Evolutionary conservation across 768 basidiomycete species (phyloP), one percentile per base, ranked within the genome.

Genomic region (Suillus placidus): DNA sequence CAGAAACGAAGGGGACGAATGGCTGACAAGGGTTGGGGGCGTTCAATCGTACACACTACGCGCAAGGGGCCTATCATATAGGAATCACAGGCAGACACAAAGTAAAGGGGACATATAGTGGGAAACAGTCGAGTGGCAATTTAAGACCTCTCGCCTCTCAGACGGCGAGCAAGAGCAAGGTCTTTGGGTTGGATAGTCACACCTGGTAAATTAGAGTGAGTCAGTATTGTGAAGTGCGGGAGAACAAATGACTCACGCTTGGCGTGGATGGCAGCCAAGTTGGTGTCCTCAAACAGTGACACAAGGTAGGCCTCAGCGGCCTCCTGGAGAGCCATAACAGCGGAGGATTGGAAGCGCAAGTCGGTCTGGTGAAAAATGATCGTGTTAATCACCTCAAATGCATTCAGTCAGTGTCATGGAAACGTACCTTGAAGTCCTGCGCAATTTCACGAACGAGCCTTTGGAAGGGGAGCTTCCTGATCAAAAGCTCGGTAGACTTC

Each of bases 391-490:
- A 65, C 8, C 9, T 0, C 5, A 9, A 12, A 14, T 16, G 26
- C 61, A 13, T 26, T 47, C 40, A 64, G 32, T 37, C n/a, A 7
- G 10, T 13, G n/a, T 34, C 1, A 20, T 54, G 34, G 20, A 20
- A 71, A 10, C 82, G 37, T 65, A 90, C 92, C 90, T 96, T 96
- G 87, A 96, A 95, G 80, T 94, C 94, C 80, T 95, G 93, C n/a
- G 93, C 93, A 71, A 95, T 95, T 82, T 95, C 91, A 85, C 94
- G 94, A 69, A 98, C 96, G 73, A 99, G 89, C 73, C 96, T 88
- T 83, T 98, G 96, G 95, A 98, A 98, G 71, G 97, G 97, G 69
- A 99, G 93, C 90, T 98, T 98, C 84, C 97, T 88, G 86, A 99
- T 98, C 74, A 99, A 88, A 71, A 99, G 90, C 86, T 98, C 97